Conservation (phyloP, 306 rosid species). For the Nissolia schottii region DNA sequence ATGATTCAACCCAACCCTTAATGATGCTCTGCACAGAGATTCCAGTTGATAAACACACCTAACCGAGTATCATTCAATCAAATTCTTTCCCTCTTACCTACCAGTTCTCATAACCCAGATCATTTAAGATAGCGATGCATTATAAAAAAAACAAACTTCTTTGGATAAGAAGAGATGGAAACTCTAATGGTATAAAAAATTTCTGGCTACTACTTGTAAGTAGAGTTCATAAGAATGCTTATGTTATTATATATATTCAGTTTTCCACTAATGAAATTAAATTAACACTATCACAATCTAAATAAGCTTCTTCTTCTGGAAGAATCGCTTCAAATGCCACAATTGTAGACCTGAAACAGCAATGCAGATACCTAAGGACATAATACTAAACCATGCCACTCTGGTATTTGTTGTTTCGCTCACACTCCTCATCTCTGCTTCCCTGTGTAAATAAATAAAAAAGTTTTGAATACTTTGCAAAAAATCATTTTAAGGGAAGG, state of each 20-base stretch:
- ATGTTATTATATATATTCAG: background rate
- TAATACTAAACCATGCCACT: slow-evolving; percentile 74
- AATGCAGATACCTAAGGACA: slow-evolving; percentile 78
- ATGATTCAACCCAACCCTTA: background rate
- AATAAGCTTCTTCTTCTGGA: slow-evolving; percentile 92
- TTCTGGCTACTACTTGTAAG: slow-evolving; percentile 16
- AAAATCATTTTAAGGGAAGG: background rate
- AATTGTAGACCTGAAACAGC: slow-evolving; percentile 67
- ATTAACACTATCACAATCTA: slow-evolving; percentile 27
- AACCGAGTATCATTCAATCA: background rate
- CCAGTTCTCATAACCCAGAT: background rate
- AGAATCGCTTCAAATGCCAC: slow-evolving; percentile 82
- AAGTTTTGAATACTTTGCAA: background rate
- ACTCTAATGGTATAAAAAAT: slow-evolving; percentile 27
- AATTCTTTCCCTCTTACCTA: background rate
- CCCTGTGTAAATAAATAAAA: slow-evolving; percentile 34
- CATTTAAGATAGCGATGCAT: background rate
- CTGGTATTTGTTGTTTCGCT: slow-evolving; percentile 76
- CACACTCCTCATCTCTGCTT: slow-evolving; percentile 80
- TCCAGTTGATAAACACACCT: background rate
- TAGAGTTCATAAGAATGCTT: background rate
- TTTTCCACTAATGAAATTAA: slow-evolving; percentile 21
- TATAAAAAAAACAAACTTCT: background rate
- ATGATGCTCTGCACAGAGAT: background rate
- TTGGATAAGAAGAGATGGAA: slow-evolving; percentile 12